Percentiles rank a stretch among this genome's conserved stretches.
These are phyloP conservation scores for Fusarium succisae DNA, from an alignment of 2,329 filamentous ascomycete species.

Conservation along the genomic window DNA sequence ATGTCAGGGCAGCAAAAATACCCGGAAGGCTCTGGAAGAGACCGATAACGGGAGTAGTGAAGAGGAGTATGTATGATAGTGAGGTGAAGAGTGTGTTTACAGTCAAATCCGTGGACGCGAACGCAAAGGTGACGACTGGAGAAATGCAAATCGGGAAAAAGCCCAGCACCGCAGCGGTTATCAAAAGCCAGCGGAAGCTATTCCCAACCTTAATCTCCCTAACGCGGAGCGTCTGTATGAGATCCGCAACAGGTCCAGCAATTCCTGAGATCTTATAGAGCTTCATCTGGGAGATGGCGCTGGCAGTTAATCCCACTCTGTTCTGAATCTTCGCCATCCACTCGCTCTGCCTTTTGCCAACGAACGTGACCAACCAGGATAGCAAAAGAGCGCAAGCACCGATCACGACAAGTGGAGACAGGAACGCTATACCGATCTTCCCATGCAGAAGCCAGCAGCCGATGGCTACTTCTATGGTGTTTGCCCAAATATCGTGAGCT, in stretches of 20 bases:
- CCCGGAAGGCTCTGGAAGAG: conserved; percentile 48
- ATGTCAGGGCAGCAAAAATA: conserved; percentile 46
- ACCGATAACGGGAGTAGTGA: conserved; percentile 45
- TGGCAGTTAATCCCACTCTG: conserved; percentile 46
- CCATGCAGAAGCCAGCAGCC: conserved; percentile 58
- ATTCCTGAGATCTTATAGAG: conserved; percentile 47
- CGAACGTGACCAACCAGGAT: conserved; percentile 17
- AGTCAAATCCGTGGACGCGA: conserved; percentile 39
- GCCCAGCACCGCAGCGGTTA: conserved; percentile 40
- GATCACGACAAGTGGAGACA: conserved; percentile 57
- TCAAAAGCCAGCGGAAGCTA: conserved; percentile 39
- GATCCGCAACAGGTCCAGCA: conserved; percentile 40
- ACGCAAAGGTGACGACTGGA: conserved; percentile 47
- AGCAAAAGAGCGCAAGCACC: conserved; percentile 38
- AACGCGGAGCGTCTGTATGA: conserved; percentile 43
- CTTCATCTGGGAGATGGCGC: conserved; percentile 47
- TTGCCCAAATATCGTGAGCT: conserved; percentile 55
- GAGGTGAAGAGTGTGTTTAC: conserved; percentile 47
- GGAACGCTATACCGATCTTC: conserved; percentile 58
- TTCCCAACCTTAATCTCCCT: conserved; percentile 44
- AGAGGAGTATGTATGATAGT: conserved; percentile 48
- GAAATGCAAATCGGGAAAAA: conserved; percentile 50
- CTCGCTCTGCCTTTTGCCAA: conserved; percentile 39
- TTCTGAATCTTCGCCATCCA: conserved; percentile 52
- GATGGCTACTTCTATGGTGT: conserved; percentile 53